These are phyloP conservation scores for Botrytis elliptica DNA, from an alignment of 2,329 filamentous ascomycete species.

Conservation along the genomic window DNA sequence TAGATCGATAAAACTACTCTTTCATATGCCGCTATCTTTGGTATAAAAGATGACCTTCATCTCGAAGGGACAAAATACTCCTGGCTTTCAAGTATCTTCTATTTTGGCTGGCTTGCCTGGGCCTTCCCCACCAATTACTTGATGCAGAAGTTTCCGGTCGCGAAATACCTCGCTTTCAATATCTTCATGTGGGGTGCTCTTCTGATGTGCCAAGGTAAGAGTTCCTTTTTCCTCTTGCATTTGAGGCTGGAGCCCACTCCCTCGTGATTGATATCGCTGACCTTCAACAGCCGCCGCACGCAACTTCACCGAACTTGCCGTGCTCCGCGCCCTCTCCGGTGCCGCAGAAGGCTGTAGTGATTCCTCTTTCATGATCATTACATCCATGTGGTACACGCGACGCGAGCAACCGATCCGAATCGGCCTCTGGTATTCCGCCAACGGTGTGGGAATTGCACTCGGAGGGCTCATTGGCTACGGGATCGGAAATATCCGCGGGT, in stretches of 20 bases:
- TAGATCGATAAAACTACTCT: constrained; percentile 46
- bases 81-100: constrained; percentile 46
- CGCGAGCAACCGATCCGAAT: constrained; percentile 61
- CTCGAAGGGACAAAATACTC: constrained; percentile 50
- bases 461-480: constrained; percentile 55
- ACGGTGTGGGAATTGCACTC: constrained; percentile 60
- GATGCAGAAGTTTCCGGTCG: constrained; percentile 51
- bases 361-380: constrained; percentile 55
- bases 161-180: constrained; percentile 46
- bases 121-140: constrained; percentile 55
- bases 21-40: constrained; percentile 57
- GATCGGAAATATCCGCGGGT: constrained; percentile 52
- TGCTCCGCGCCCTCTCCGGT: constrained; percentile 4
- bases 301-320: constrained; percentile 10
- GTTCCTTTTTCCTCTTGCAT: constrained; percentile 29
- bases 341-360: constrained; percentile 41
- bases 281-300: constrained; percentile 32
- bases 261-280: constrained; percentile 38
- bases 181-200: constrained; percentile 15
- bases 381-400: constrained; percentile 50
- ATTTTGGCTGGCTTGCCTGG: constrained; percentile 55
- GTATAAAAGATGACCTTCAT: constrained; percentile 53
- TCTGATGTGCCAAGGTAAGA: constrained; percentile 6
- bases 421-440: constrained; percentile 56
- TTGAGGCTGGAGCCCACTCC: constrained; percentile 26